Base-by-base conservation (phyloP, 208 protist species). In the Crithidia bombi region DNA sequence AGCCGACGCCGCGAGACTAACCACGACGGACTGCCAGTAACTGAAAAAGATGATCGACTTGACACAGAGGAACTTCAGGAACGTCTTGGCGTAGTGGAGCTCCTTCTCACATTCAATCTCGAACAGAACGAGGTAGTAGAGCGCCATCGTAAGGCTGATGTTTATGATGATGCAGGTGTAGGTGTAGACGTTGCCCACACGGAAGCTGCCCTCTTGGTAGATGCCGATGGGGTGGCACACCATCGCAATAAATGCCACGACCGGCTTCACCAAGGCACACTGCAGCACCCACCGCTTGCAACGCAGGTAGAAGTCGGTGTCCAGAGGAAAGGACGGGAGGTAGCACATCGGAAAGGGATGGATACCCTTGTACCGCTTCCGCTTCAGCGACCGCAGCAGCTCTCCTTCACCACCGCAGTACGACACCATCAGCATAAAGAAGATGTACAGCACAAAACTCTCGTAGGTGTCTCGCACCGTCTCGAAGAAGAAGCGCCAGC, bases 11-110 rank as follows among this genome's bases (percentile, higher is more conserved):
- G 87, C 75, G 5, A 93, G 39, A 62, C 69, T 89, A 9, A 96
- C 77, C 25, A 73, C 44, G 33, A 92, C 80, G 41, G 85, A 89
- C 64, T 96, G 91, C 89, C 91, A 96, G 61, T 92, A 96, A 41
- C 86, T 88, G 71, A 94, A 94, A 69, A 96, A 93, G 44, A 96
- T 96, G 65, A 96, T 90, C 12, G 83, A 85, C 78, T 96, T 96
- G 68, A 96, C 79, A 64, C 89, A 94, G 12, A 96, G 46, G 65
- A 96, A 96, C 76, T 96, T 96, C 41, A 90, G 65, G 63, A 93
- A 88, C 4, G 91, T 91, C 55, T 87, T 84, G 62, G 82, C 89
- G 65, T 92, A 91, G 68, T 92, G 79, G 77, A 96, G 63, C 54
- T 96, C 89, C 58, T 92, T 89, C 54, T 87, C 78, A 12, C 77